Evolutionary conservation across 495 filamentous ascomycete species (phyloP), one percentile per base, ranked within the genome.

Genomic region (Penicillium longicatenatum): DNA sequence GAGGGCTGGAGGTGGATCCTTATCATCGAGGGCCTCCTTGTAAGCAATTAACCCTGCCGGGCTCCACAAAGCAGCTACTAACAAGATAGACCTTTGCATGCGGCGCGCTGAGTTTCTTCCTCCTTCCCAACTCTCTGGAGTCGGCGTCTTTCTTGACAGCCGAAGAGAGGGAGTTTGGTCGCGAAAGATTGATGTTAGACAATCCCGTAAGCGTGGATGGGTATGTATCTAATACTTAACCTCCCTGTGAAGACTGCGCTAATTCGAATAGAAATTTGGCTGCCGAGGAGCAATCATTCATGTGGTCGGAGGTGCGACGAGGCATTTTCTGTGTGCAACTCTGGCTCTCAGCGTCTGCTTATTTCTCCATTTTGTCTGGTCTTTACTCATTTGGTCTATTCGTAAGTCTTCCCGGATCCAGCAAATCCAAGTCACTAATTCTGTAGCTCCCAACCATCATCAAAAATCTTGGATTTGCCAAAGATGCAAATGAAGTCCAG

Each of bases 381-480:
- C 29, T 78, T 22, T 78, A 78, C 58, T 78, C 75, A 0, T 78
- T 78, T 50, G 75, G 75, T 33, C 47, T 78, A 20, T 78, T 78
- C 45, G 74, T 76, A 68, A 50, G 71, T 31, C n/a, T 43, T 6
- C 20, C 26, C 1, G 6, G 16, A 1, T 22, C 17, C 43, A 33
- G 11, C 29, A 21, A 26, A 4, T 41, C 39, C 9, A 35, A 53
- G 10, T 58, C 64, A 43, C 64, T 20, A 19, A 33, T 0, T 46
- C 6, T 29, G 2, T 14, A 76, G 74, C 57, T 97, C 0, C 93
- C 93, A 3, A 87, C 86, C 21, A 96, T 97, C 66, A 89, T 97
- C 60, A 64, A 75, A 37, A 82, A 86, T 37, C 81, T 73, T 31
- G 91, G 91, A 20, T 95, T 79, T 41, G 75, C 76, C 20, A 62